Conservation (phyloP, 2,329 filamentous ascomycete species). For the Ascochyta koolunga region DNA sequence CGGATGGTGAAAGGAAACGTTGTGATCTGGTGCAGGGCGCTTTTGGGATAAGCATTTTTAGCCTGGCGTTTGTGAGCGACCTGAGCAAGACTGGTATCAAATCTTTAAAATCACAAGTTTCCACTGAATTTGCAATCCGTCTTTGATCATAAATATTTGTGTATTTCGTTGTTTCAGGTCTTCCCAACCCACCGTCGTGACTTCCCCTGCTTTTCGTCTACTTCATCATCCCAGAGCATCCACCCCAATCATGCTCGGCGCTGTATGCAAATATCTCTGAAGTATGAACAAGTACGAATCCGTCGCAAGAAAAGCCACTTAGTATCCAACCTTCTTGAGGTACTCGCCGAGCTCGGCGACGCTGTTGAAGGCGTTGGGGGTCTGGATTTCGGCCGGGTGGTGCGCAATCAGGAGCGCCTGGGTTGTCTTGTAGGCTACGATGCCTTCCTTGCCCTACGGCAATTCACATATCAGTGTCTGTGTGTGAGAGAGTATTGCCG, state of each 20-base stretch:
- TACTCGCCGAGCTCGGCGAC: slow-evolving; percentile 89
- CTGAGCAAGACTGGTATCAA: slow-evolving; percentile 4
- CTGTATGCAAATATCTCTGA: slow-evolving; percentile 47
- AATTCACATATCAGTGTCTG: not conserved
- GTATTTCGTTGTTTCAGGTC: slow-evolving; percentile 20
- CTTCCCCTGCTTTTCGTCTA: not conserved
- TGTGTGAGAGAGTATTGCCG: not conserved
- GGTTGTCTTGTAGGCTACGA: slow-evolving; percentile 83
- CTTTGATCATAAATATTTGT: not conserved
- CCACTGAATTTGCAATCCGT: not conserved
- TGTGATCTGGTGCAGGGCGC: not conserved
- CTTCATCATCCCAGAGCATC: not conserved
- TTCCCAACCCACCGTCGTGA: not conserved
- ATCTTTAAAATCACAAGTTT: not conserved
- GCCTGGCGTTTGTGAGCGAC: slow-evolving; percentile 19
- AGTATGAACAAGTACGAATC: slow-evolving; percentile 34
- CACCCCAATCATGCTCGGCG: slow-evolving; percentile 3
- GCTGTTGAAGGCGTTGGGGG: slow-evolving; percentile 76
- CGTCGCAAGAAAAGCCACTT: slow-evolving; percentile 36
- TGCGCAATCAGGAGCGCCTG: slow-evolving; percentile 89
- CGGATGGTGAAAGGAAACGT: not conserved
- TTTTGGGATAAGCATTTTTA: slow-evolving; percentile 18
- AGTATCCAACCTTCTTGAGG: slow-evolving; percentile 80
- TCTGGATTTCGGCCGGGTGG: slow-evolving; percentile 76
- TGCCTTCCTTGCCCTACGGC: slow-evolving; percentile 74